Evolutionary conservation across 345 rosid species (phyloP), one percentile per base, ranked within the genome.

Genomic region (Boechera retrofracta): DNA sequence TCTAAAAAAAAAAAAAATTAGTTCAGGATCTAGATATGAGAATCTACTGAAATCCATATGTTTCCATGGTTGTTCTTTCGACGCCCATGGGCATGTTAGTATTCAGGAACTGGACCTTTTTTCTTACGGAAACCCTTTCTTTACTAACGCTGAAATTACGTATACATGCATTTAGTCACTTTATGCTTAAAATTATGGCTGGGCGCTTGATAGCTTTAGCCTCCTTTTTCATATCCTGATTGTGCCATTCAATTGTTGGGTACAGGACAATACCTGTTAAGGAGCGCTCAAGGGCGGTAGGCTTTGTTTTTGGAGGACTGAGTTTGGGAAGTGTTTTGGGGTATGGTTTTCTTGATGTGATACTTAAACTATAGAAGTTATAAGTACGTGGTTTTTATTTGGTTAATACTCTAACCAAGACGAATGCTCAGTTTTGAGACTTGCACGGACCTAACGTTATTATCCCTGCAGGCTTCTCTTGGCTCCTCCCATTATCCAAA

Each of bases 271-370:
- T 90, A 79, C 98, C 97, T 68, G 74, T 92, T 74, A 88, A 88
- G 79, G 97, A 92, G 76, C 97, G 97, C 58, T 92, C 98, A 71
- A 84, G 97, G 55, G 97, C 97, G 16, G 97, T 94, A 33, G 90
- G 92, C 73, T 89, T 94, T 78, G 97, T 92, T 54, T 94, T 92
- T 71, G 92, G 98, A 77, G 97, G 98, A 81, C 76, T 92, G 44
- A 92, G 97, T 74, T 85, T 92, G 36, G 97, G 97, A 83, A 94
- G 97, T 80, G 97, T 94, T 66, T 4, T 82, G 21, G 97, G 98
- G 98, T 94, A 94, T 76, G 86, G 55, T 81, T 67, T 8, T 8
- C 66, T 74, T 62, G 18, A 65, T 68, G 9, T 69, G 33, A 42
- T 74, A 44, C 45, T 67, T 33, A 61, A 47, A 58, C 33, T 38